Evolutionary conservation across 129 eudicot genomes (phyloP), one percentile per base, ranked within the genome.

Genomic region (Lactuca sativa): DNA sequence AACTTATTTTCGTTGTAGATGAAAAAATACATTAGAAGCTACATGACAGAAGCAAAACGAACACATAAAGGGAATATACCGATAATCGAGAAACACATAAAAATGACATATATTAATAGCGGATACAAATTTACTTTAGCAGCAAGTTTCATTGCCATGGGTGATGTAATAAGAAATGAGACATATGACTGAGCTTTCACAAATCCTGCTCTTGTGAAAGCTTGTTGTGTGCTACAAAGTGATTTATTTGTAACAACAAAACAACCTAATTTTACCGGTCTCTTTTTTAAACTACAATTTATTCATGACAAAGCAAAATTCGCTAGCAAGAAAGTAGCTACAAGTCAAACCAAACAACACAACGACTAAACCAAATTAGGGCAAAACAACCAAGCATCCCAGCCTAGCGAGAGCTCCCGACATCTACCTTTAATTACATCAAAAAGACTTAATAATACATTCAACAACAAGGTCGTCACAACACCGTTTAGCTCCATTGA

Each of bases 41-140:
- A 44, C 56, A 17, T 65, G 32, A 4, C 3, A 6, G 57, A 76
- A 69, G 80, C 69, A 8, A 70, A 68, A 15, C 68, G 80, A 56
- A 4, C 1, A 2, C 0, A 68, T 30, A 31, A 61, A 33, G 75
- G 64, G 62, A 52, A 59, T 31, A 62, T 53, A 37, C 80, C 75
- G 53, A 76, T 56, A 10, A 3, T 69, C 5, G 70, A 76, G 7
- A 75, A 76, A 8, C 31, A 76, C 14, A 59, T 38, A 60, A 11
- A 59, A 7, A 17, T 57, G 13, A 71, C 48, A 18, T 31, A n/a
- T 6, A 44, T 51, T 32, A 32, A 56, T 1, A 14, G 12, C 4
- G 70, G 37, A 33, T 67, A 14, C 6, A 60, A 13, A 3, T 2
- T 15, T 14, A 14, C 4, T 60, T 4, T 60, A 43, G 9, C 59